These are phyloP conservation scores for Reutealis trisperma DNA, from an alignment of 345 rosid genomes.

Conservation along the genomic window DNA sequence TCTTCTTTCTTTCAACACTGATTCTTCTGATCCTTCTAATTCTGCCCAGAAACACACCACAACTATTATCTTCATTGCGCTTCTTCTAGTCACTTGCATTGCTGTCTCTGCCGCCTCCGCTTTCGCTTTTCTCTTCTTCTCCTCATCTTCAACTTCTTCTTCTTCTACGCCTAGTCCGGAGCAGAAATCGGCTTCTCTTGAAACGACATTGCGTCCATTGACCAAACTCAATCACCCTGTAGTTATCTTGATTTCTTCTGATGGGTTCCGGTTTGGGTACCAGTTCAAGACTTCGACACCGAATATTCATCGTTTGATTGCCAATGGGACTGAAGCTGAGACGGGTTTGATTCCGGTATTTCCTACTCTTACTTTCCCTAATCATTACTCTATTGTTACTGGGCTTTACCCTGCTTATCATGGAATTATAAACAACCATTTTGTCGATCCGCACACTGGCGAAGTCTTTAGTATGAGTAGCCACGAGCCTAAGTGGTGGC, in stretches of 20 bases:
- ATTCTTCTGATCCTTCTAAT: slow-evolving; percentile 27
- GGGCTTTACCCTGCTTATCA: slow-evolving; percentile 91
- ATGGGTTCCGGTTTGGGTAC: slow-evolving; percentile 95
- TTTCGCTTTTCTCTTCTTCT: slow-evolving; percentile 68
- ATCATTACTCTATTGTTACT: slow-evolving; percentile 91
- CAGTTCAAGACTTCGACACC: slow-evolving; percentile 78
- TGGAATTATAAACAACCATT: slow-evolving; percentile 74
- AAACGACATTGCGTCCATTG: slow-evolving; percentile 52
- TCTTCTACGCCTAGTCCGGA: neutral
- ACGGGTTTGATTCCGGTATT: slow-evolving; percentile 84
- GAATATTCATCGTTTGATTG: slow-evolving; percentile 67
- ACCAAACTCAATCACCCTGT: slow-evolving; percentile 64
- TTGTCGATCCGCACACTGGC: slow-evolving; percentile 63
- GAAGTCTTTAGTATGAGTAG: slow-evolving; percentile 63
- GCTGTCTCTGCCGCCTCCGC: slow-evolving; percentile 76
- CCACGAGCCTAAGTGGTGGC: slow-evolving; percentile 93
- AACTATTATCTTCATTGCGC: slow-evolving; percentile 52
- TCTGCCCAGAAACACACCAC: slow-evolving; percentile 30
- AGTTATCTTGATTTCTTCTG: slow-evolving; percentile 78
- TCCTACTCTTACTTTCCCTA: slow-evolving; percentile 87
- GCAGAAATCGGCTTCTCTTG: slow-evolving; percentile 10
- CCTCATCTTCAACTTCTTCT: slow-evolving; percentile 21
- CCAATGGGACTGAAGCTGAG: slow-evolving; percentile 85
- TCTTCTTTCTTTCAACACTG: slow-evolving; percentile 56
- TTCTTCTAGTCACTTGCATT: slow-evolving; percentile 53